A percentile compares a stretch with the other conserved stretches of the same genome.
These are phyloP conservation scores for Hansenula lynferdii DNA, from an alignment of 1,139 yeast genomes.

Conservation along the genomic window DNA sequence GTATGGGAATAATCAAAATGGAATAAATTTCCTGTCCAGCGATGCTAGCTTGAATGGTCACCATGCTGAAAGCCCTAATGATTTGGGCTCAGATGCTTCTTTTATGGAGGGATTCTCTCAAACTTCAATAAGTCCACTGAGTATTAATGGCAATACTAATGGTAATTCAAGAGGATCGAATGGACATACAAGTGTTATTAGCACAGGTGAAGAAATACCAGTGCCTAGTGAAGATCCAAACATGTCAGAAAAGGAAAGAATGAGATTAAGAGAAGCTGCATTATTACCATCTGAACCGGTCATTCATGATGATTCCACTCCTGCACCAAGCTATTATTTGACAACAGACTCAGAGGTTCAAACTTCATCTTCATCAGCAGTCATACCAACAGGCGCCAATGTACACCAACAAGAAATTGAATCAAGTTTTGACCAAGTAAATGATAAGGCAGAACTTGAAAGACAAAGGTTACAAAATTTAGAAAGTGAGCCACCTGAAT, in stretches of 20 bases:
- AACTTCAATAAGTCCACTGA: slow-evolving; percentile 21
- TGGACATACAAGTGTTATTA: not conserved
- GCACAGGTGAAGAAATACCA: slow-evolving; percentile 4
- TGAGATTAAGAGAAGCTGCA: slow-evolving; percentile 49
- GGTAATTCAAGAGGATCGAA: not conserved
- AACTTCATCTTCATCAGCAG: not conserved
- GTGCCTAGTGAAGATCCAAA: slow-evolving; percentile 11
- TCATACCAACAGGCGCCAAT: not conserved
- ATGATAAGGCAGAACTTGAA: slow-evolving; percentile 31
- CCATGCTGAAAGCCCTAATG: not conserved
- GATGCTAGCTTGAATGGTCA: not conserved
- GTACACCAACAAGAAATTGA: too few species aligned
- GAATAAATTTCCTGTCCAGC: not conserved
- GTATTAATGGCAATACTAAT: slow-evolving; percentile 20
- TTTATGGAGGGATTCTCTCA: slow-evolving; percentile 15
- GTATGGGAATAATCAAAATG: not conserved
- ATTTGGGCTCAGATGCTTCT: slow-evolving; percentile 7
- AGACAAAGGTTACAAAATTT: slow-evolving; percentile 25
- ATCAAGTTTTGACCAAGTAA: slow-evolving; percentile 6
- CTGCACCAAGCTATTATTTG: slow-evolving; percentile 17
- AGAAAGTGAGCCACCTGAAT: slow-evolving; percentile 33
- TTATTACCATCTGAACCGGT: slow-evolving; percentile 58
- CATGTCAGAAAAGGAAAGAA: slow-evolving; percentile 47
- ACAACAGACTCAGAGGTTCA: not conserved
- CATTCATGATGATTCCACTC: slow-evolving; percentile 2